These are phyloP conservation scores for Diutina ranongensis DNA, from an alignment of 1,139 yeast species.

Conservation along the genomic window DNA sequence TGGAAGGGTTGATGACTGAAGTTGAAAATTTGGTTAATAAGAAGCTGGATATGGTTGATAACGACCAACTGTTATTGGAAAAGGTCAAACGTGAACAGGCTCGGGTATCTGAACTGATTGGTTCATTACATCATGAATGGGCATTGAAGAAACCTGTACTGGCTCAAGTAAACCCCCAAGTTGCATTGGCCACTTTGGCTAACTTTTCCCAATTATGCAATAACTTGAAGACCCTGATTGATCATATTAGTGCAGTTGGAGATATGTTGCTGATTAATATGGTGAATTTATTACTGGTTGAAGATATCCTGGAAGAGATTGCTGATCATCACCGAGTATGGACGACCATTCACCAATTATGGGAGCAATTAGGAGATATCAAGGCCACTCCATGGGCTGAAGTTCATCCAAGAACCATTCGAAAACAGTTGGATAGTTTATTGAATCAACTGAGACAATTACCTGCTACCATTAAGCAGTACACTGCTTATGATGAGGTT, in stretches of 20 bases:
- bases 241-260: conserved; percentile 9
- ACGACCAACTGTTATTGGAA: conserved; percentile 28
- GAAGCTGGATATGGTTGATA: conserved; percentile 28
- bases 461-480: background rate
- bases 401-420: background rate
- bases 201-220: conserved; percentile 26
- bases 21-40: conserved; percentile 30
- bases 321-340: background rate
- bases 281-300: background rate
- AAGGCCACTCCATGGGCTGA: background rate
- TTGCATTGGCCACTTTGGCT: conserved; percentile 38
- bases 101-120: conserved; percentile 24
- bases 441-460: background rate
- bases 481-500: conserved; percentile 1
- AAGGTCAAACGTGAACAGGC: conserved; percentile 31
- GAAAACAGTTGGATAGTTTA: background rate
- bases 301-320: background rate
- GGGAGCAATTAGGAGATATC: background rate
- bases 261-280: conserved; percentile 16
- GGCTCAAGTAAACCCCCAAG: conserved; percentile 33
- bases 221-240: conserved; percentile 8
- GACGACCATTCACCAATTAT: conserved; percentile 32
- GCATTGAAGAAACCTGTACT: conserved; percentile 31
- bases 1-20: conserved; percentile 39
- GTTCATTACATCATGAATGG: conserved; percentile 31